Conservation (phyloP, 179 eudicot genomes). For the Beta corolliflora region DNA sequence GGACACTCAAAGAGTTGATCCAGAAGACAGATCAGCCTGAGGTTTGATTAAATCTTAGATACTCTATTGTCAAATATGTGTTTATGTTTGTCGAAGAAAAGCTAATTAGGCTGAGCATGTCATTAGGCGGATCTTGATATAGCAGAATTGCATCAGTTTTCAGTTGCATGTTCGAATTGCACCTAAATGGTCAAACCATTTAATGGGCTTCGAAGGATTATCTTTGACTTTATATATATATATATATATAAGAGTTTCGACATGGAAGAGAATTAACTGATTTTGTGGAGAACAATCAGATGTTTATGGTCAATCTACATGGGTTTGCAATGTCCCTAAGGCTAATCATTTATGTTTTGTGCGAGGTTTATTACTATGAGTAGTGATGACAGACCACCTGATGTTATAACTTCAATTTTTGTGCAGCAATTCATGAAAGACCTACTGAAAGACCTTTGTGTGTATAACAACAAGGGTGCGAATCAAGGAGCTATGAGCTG, state of each 20-base stretch:
- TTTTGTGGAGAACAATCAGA: not conserved
- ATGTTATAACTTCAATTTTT: conserved; percentile 5
- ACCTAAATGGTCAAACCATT: not conserved
- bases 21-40: conserved; percentile 89
- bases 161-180: conserved; percentile 4
- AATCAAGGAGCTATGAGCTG: conserved; percentile 83
- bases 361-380: not conserved
- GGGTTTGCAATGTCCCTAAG: not conserved
- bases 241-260: not conserved
- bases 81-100: not conserved
- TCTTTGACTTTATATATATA: not conserved
- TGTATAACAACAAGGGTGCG: conserved; percentile 84
- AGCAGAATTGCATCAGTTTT: conserved; percentile 1
- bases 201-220: not conserved
- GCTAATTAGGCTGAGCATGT: not conserved
- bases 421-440: conserved; percentile 89
- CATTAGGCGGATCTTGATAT: not conserved
- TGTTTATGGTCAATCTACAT: not conserved
- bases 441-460: conserved; percentile 72
- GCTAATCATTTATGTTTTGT: not conserved
- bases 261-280: not conserved
- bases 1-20: conserved; percentile 82
- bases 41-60: conserved; percentile 41
- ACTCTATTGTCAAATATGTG: not conserved
- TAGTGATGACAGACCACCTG: not conserved